Evolutionary conservation across 441 rosid species (phyloP).

Genomic region (Jatropha podagrica): DNA sequence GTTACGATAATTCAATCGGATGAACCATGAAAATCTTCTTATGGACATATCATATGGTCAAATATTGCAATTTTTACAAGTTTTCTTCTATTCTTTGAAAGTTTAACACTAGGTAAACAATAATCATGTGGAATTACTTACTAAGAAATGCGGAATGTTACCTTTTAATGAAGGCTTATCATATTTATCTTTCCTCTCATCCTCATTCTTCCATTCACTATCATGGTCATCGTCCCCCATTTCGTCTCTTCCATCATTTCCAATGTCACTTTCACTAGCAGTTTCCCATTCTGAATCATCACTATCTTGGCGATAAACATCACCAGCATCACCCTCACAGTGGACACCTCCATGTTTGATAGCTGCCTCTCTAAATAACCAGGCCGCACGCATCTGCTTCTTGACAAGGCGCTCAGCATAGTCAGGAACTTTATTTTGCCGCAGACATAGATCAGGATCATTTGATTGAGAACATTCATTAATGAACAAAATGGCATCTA

Average conservation of each 20-base stretch:
- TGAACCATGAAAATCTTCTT: neutral
- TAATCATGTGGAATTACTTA: neutral
- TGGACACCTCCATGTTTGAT: conserved; percentile 87
- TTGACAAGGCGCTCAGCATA: conserved; percentile 94
- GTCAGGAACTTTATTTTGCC: conserved; percentile 97
- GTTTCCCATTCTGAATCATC: conserved; percentile 98
- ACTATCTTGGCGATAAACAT: conserved; percentile 63
- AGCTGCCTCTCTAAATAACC: conserved; percentile 94
- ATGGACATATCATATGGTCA: neutral
- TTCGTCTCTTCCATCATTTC: conserved; percentile 75
- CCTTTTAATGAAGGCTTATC: conserved; percentile 67
- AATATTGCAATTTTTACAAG: neutral
- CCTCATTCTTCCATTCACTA: conserved; percentile 66
- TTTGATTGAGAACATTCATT: conserved; percentile 95
- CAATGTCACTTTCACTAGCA: conserved; percentile 89
- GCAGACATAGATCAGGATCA: conserved; percentile 82
- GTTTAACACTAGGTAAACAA: neutral
- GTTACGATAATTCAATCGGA: neutral
- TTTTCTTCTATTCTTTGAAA: neutral
- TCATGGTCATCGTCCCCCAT: conserved; percentile 65
- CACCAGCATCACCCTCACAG: conserved; percentile 63
- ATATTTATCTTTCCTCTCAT: conserved; percentile 57
- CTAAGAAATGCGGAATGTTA: conserved; percentile 26
- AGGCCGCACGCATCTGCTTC: conserved; percentile 98
- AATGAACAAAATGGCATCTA: conserved; percentile 91